Base-by-base conservation (phyloP, 176 grass and related monocot genomes). In the Avena eriantha region DNA sequence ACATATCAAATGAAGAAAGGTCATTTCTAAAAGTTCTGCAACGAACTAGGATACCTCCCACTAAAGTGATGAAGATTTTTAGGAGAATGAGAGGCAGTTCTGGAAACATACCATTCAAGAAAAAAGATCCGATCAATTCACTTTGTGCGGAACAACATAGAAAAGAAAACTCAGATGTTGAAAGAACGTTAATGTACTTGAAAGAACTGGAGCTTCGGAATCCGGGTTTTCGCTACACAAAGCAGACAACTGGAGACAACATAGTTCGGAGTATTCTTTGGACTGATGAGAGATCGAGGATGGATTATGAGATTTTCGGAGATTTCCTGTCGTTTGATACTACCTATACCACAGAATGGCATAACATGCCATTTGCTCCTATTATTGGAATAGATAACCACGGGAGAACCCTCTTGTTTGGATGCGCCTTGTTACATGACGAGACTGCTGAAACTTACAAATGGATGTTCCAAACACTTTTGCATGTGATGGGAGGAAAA, bases 351-450 rank as follows among this genome's bases (percentile, higher is more conserved):
- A 87, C 69, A 63, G 73, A 87, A 53, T 35, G 19, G 68, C 45
- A 82, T 53, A 60, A 61, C 51, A 53, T 81, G 77, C 60, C 80
- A 21, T 77, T 88, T 21, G 56, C 59, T 64, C 80, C 72, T 13
- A 83, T 88, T 76, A 88, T 50, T 83, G 87, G 72, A 55, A 43
- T 68, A 63, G 83, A 76, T 54, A 80, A 83, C 69, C 70, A 84
- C n/a, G 61, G 59, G 19, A 56, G 74, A 36, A 77, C 80, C 17
- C 41, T 84, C 14, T 22, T 88, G 14, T 83, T 78, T 23, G 78
- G 80, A 43, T 77, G 74, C 1, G 11, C 87, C 49, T 63, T 88
- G 13, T 60, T 83, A 58, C 56, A 46, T 19, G 9, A 33, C 7
- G 46, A 84, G 70, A 68, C 15, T 0, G 4, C 72, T 10, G 36